Evolutionary conservation across 2,329 filamentous ascomycete species (phyloP).

Genomic region (Apiospora pterosperma): DNA sequence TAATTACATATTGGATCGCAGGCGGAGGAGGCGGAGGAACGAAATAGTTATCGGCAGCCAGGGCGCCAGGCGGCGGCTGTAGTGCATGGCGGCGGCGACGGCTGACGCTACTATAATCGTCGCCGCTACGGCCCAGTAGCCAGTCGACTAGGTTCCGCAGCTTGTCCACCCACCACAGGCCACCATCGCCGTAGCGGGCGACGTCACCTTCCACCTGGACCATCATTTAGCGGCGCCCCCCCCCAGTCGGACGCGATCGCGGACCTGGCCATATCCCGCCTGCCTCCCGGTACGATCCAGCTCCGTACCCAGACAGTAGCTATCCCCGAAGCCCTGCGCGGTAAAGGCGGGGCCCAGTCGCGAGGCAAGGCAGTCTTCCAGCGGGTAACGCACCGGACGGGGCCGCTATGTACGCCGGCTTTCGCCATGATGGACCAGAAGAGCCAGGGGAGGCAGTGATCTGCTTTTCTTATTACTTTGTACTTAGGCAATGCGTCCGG

Average conservation of each 20-base stretch:
- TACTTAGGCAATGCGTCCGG: no score
- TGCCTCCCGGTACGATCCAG: background rate
- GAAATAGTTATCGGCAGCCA: no score
- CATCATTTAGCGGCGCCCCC: background rate
- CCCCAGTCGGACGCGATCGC: background rate
- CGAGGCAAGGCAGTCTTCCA: background rate
- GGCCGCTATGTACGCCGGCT: conserved; percentile 9
- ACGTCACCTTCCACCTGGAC: background rate
- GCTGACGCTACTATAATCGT: no score
- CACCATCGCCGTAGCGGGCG: background rate
- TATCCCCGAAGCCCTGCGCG: background rate
- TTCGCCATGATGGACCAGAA: conserved; percentile 7
- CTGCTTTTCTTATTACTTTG: no score
- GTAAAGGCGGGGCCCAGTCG: background rate
- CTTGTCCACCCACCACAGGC: no score
- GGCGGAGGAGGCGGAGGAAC: no score
- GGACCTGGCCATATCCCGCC: background rate
- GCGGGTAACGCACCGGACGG: conserved; percentile 5
- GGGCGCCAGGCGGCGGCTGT: no score
- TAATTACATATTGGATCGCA: no score
- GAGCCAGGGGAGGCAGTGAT: conserved; percentile 6
- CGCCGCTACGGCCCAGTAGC: no score
- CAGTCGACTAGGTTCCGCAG: no score
- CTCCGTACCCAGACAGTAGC: background rate
- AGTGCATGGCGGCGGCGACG: no score